phyloP scores from a whole-genome alignment of 805 yeast genomes.

The Ogataea allantospora region DNA sequence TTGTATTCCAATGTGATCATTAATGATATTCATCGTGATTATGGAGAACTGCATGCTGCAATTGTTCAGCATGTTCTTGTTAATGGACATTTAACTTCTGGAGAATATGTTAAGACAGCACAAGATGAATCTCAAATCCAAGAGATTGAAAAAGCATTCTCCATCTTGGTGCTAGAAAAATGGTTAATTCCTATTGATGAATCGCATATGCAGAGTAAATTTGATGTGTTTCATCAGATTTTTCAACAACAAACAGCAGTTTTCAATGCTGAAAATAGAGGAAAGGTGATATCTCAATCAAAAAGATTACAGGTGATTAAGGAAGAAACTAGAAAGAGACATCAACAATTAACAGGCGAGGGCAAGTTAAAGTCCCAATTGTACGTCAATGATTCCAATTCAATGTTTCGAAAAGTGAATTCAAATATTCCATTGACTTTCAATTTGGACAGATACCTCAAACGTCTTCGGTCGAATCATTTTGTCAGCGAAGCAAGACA shows the following conservation, averaged over 20 bases:
- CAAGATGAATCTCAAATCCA: conserved; percentile 24
- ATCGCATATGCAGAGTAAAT: conserved; percentile 31
- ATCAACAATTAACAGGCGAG: conserved; percentile 13
- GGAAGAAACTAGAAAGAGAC: conserved; percentile 44
- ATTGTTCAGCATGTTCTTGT: conserved; percentile 68
- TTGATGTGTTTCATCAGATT: conserved; percentile 33
- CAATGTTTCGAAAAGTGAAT: conserved; percentile 41
- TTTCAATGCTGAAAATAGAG: conserved; percentile 30
- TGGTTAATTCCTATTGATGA: conserved; percentile 49
- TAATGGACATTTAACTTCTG: conserved; percentile 61
- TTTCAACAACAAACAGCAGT: conserved; percentile 39
- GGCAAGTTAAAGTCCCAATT: conserved; percentile 15
- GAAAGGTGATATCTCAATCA: conserved; percentile 46
- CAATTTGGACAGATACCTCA: conserved; percentile 64
- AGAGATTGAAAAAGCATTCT: conserved; percentile 39
- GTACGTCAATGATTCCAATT: conserved; percentile 8
- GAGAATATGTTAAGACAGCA: conserved; percentile 44
- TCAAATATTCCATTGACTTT: conserved; percentile 54
- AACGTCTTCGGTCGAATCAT: conserved; percentile 62
- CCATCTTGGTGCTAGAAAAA: conserved; percentile 45
- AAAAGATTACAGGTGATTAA: conserved; percentile 62
- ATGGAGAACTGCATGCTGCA: conserved; percentile 47
- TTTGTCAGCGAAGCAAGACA: conserved; percentile 61
- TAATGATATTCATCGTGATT: conserved; percentile 45
- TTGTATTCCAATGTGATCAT: conserved; percentile 79